These are phyloP conservation scores for Echinochloa phyllopogon DNA, from an alignment of 176 grass and related monocot species.

Conservation along the genomic window DNA sequence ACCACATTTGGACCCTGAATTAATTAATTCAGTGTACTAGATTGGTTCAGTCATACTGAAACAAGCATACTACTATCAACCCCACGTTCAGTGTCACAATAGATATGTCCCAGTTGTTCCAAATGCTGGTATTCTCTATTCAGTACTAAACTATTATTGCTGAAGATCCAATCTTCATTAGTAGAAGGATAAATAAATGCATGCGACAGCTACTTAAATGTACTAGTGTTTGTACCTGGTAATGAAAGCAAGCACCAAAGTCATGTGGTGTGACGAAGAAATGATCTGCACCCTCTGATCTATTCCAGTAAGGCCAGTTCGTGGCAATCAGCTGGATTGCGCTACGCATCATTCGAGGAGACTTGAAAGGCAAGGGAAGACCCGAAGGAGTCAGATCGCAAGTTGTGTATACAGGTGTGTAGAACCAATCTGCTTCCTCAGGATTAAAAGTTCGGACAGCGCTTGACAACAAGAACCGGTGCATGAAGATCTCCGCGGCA, in stretches of 20 bases:
- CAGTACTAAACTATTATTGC: slow-evolving; percentile 28
- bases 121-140: background rate
- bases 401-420: slow-evolving; percentile 79
- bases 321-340: slow-evolving; percentile 78
- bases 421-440: slow-evolving; percentile 92
- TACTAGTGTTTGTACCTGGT: slow-evolving; percentile 62
- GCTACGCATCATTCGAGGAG: slow-evolving; percentile 85
- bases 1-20: slow-evolving; percentile 17
- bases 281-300: slow-evolving; percentile 90
- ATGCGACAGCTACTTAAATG: slow-evolving; percentile 32
- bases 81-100: slow-evolving; percentile 30
- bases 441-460: slow-evolving; percentile 83
- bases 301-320: slow-evolving; percentile 89
- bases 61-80: slow-evolving; percentile 17
- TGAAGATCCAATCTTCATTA: background rate
- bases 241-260: slow-evolving; percentile 95
- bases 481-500: slow-evolving; percentile 91
- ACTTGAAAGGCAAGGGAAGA: slow-evolving; percentile 81
- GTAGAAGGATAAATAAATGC: slow-evolving; percentile 23
- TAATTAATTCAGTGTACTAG: slow-evolving; percentile 12
- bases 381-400: slow-evolving; percentile 83
- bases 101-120: slow-evolving; percentile 16
- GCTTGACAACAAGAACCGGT: slow-evolving; percentile 77
- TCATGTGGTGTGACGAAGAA: slow-evolving; percentile 95
- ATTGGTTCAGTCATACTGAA: slow-evolving; percentile 20